Percentiles rank a stretch among this genome's conserved stretches.
These are phyloP conservation scores for Anisodus acutangulus DNA, from an alignment of 257 asterid species.

Conservation along the genomic window DNA sequence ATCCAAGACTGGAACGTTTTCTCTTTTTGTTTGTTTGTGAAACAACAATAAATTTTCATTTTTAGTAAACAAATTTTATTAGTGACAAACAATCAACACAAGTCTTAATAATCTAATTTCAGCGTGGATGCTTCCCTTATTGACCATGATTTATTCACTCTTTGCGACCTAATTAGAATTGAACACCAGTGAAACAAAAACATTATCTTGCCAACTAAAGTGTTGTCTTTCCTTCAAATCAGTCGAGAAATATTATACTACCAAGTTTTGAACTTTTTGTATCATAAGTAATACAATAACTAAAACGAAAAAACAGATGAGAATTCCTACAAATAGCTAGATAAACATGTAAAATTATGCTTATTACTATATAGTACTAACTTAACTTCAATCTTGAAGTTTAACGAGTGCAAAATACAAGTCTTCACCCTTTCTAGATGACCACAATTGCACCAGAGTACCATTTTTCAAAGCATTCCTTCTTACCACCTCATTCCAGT, in stretches of 20 bases:
- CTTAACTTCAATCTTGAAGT: not conserved
- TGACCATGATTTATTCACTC: too few relatives aligned
- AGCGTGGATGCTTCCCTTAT: too few relatives aligned
- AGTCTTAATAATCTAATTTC: too few relatives aligned
- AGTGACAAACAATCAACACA: too few relatives aligned
- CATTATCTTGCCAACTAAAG: too few relatives aligned
- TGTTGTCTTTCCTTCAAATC: not conserved
- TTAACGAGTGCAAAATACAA: slow-evolving; percentile 21
- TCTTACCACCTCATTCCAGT: slow-evolving; percentile 17
- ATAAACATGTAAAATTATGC: too few relatives aligned
- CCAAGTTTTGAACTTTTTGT: not conserved
- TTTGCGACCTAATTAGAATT: too few relatives aligned
- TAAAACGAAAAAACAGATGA: not conserved
- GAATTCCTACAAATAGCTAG: not conserved
- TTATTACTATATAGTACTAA: not conserved
- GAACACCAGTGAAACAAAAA: too few relatives aligned
- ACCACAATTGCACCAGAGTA: slow-evolving; percentile 9
- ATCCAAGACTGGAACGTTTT: too few relatives aligned
- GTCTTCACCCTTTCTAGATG: not conserved
- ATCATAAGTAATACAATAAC: not conserved
- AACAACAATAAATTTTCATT: too few relatives aligned
- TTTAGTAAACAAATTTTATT: too few relatives aligned
- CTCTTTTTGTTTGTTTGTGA: too few relatives aligned
- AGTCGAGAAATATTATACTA: not conserved
- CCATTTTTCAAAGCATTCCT: not conserved